Conservation (phyloP, 2,329 filamentous ascomycete species). For the Herpotrichia juniperi region DNA sequence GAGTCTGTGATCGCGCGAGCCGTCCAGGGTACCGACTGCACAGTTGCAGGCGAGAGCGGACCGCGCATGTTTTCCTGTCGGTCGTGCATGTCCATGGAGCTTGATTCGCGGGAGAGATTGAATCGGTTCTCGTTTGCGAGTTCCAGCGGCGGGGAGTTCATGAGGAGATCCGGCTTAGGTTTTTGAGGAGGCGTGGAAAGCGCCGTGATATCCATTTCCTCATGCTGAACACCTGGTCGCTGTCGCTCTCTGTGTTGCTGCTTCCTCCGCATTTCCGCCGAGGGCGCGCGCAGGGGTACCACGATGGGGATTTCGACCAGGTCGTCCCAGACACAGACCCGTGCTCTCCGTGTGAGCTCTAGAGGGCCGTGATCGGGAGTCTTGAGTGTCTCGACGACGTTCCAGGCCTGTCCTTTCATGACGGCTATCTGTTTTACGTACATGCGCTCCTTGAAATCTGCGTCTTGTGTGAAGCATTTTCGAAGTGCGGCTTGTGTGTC, state of each 20-base stretch:
- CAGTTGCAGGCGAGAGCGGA: constrained; percentile 41
- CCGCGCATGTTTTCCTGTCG: constrained; percentile 18
- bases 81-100: constrained; percentile 46
- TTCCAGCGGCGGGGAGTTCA: constrained; percentile 62
- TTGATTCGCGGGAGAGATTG: constrained; percentile 55
- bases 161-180: constrained; percentile 69
- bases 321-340: constrained; percentile 98
- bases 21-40: constrained; percentile 38
- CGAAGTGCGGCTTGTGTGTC: constrained; percentile 89
- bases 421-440: constrained; percentile 98
- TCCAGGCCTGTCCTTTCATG: constrained; percentile 99
- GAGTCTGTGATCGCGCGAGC: constrained; percentile 19
- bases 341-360: constrained; percentile 85
- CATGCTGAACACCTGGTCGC: constrained; percentile 60
- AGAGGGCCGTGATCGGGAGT: constrained; percentile 89
- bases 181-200: constrained; percentile 62
- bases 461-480: constrained; percentile 86
- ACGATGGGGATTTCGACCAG: constrained; percentile 94
- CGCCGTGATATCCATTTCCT: constrained; percentile 89
- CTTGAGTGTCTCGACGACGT: constrained; percentile 97
- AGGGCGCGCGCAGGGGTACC: constrained; percentile 84
- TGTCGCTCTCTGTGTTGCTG: constrained; percentile 49
- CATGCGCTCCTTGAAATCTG: constrained; percentile 98
- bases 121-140: constrained; percentile 50
- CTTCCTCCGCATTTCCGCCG: constrained; percentile 79